phyloP scores from a whole-genome alignment of 768 basidiomycete species.

The Chiua virens region DNA sequence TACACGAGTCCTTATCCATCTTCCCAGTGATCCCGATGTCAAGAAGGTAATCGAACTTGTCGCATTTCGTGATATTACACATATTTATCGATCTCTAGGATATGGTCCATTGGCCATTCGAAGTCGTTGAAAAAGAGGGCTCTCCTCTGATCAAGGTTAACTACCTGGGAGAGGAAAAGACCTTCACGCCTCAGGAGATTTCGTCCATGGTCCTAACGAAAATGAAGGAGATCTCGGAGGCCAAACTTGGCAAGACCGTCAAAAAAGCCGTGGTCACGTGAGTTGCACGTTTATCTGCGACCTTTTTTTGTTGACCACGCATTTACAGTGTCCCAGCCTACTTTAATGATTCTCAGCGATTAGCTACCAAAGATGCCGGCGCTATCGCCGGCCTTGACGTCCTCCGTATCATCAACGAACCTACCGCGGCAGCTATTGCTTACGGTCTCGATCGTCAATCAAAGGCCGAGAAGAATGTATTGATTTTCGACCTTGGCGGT shows the following conservation, averaged over 20 bases:
- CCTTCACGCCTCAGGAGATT: slow-evolving; percentile 97
- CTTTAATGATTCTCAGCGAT: slow-evolving; percentile 99
- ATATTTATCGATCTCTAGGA: slow-evolving; percentile 51
- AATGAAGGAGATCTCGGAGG: slow-evolving; percentile 99
- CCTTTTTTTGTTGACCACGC: not conserved
- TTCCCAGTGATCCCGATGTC: slow-evolving; percentile 83
- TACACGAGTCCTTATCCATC: not conserved
- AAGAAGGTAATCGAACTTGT: slow-evolving; percentile 57
- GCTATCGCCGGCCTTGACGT: slow-evolving; percentile 97
- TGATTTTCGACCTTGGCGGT: slow-evolving; percentile 99
- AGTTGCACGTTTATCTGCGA: slow-evolving; percentile 32
- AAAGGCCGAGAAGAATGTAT: slow-evolving; percentile 94
- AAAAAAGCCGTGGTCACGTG: slow-evolving; percentile 99
- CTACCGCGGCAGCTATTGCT: slow-evolving; percentile 98
- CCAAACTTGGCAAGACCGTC: slow-evolving; percentile 97
- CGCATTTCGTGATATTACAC: not conserved
- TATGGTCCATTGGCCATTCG: slow-evolving; percentile 97
- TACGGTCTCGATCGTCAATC: slow-evolving; percentile 97
- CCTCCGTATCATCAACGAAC: slow-evolving; percentile 99
- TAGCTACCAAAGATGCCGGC: slow-evolving; percentile 99
- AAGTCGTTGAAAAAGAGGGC: slow-evolving; percentile 94
- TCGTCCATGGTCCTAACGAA: slow-evolving; percentile 99
- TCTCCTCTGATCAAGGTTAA: slow-evolving; percentile 96
- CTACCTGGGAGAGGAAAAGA: slow-evolving; percentile 93
- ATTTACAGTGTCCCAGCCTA: slow-evolving; percentile 85